Evolutionary conservation across 345 rosid species (phyloP).

Genomic region (Eucalyptus tenuipes): DNA sequence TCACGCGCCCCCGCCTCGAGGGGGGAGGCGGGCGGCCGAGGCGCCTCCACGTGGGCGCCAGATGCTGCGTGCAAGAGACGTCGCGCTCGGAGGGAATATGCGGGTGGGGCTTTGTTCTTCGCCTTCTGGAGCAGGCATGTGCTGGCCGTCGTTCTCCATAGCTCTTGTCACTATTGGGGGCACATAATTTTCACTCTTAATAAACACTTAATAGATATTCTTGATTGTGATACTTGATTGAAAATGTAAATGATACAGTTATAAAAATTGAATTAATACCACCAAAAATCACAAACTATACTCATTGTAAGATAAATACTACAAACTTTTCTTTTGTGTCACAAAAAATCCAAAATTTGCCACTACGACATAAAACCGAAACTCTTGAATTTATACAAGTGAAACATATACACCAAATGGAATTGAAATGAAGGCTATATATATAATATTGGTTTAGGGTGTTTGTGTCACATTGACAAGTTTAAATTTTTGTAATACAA

Average conservation of each 20-base stretch:
- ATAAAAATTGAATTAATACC: not conserved
- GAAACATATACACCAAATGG: accelerated
- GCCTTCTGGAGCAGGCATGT: not conserved
- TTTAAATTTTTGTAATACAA: not conserved
- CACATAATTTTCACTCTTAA: not conserved
- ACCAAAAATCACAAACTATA: not conserved
- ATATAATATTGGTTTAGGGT: no score
- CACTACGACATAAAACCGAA: accelerated
- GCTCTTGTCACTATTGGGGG: not conserved
- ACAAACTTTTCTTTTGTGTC: accelerated
- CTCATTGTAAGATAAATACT: accelerated
- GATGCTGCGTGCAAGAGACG: not conserved
- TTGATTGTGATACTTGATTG: not conserved
- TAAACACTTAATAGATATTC: not conserved
- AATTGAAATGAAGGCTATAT: no score
- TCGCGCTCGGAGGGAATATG: not conserved
- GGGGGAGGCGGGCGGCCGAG: not conserved
- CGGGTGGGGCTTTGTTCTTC: not conserved
- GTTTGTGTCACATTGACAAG: accelerated
- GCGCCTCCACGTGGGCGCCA: not conserved
- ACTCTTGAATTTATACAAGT: no score
- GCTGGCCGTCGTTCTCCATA: not conserved
- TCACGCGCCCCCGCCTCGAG: not conserved
- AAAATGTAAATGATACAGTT: not conserved
- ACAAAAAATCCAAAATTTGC: not conserved